These are phyloP conservation scores for Vachellia pachyceras DNA, from an alignment of 306 rosid species.

Conservation along the genomic window DNA sequence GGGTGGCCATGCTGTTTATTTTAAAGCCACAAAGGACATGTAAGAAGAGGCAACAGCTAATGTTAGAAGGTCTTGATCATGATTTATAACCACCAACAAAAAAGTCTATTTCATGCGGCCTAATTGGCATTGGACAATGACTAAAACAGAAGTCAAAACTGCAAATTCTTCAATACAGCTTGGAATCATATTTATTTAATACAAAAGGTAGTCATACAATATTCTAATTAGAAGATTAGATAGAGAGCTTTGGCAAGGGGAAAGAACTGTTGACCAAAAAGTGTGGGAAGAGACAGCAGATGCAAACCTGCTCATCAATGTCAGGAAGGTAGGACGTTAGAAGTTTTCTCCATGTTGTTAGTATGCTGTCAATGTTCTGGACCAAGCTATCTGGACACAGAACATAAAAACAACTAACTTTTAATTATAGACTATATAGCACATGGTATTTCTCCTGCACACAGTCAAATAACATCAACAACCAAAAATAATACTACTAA, in stretches of 20 bases:
- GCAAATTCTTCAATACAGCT: background rate
- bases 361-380: slow-evolving; percentile 52
- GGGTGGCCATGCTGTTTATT: background rate
- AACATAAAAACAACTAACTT: background rate
- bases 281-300: background rate
- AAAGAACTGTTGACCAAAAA: slow-evolving; percentile 12
- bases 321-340: slow-evolving; percentile 76
- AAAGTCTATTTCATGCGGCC: background rate
- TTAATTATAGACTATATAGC: background rate
- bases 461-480: background rate
- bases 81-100: background rate
- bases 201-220: background rate
- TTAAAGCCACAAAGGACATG: background rate
- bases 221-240: background rate
- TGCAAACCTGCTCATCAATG: slow-evolving; percentile 87
- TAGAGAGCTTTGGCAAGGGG: background rate
- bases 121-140: background rate
- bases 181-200: background rate
- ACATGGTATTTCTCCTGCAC: background rate
- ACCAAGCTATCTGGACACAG: slow-evolving; percentile 62
- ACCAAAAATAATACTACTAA: background rate
- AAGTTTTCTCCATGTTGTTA: slow-evolving; percentile 74
- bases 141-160: background rate
- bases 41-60: background rate
- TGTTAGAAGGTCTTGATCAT: background rate